Conservation (phyloP, 2,329 filamentous ascomycete species). For the Hypoxylon sp. region DNA sequence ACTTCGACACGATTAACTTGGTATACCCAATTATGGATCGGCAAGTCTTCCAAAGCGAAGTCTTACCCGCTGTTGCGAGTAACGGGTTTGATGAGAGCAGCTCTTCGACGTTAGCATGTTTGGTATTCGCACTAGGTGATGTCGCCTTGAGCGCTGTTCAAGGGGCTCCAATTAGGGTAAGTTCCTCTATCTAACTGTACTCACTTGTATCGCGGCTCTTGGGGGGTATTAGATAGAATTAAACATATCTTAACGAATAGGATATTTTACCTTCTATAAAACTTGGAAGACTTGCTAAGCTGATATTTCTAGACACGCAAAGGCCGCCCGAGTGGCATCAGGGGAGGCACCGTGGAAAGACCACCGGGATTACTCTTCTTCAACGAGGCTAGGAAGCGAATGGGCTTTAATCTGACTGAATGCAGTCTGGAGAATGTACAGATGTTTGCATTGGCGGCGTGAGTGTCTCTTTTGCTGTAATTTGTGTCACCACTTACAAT, state of each 20-base stretch:
- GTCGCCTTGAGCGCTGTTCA: constrained; percentile 67
- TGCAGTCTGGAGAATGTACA: constrained; percentile 73
- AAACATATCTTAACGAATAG: neutral
- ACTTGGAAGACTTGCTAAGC: constrained; percentile 19
- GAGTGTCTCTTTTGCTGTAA: constrained; percentile 46
- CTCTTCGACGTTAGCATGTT: constrained; percentile 67
- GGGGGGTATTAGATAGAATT: neutral
- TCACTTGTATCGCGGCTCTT: constrained; percentile 12
- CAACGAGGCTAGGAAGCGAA: constrained; percentile 73
- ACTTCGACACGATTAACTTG: constrained; percentile 73
- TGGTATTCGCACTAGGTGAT: constrained; percentile 73
- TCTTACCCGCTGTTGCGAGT: constrained; percentile 62
- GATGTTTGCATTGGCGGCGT: constrained; percentile 70
- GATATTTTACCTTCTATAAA: neutral
- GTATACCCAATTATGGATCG: constrained; percentile 72
- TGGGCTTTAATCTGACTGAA: constrained; percentile 70
- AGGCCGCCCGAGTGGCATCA: constrained; percentile 66
- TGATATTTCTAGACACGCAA: constrained; percentile 53
- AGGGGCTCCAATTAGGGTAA: constrained; percentile 61
- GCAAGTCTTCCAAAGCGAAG: constrained; percentile 66
- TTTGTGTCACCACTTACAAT: constrained; percentile 25
- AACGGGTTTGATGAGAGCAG: constrained; percentile 66
- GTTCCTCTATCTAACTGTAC: constrained; percentile 15
- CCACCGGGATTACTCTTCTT: constrained; percentile 73
- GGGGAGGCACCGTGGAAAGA: constrained; percentile 63